Percentiles rank a stretch among this genome's conserved stretches.
Evolutionary conservation across 768 basidiomycete genomes (phyloP).

Genomic region (Auricularia cornea): DNA sequence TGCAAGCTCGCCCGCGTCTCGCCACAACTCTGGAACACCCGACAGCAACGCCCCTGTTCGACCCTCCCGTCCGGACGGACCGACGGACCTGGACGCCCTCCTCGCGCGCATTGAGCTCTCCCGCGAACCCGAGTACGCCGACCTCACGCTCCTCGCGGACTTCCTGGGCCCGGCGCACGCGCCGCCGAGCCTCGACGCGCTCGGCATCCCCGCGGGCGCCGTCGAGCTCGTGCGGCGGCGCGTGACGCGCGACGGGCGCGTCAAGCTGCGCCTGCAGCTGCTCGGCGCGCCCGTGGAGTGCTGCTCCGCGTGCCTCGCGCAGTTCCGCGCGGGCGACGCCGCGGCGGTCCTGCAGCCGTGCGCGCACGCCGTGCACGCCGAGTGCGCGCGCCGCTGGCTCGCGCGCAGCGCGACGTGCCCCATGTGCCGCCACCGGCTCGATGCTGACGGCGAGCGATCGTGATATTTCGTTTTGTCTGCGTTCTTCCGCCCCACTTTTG

Average conservation of each 20-base stretch:
- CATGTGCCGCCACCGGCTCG: conserved; percentile 37
- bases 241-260: conserved; percentile 52
- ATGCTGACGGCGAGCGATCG: not conserved
- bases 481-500: no score
- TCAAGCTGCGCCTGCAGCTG: conserved; percentile 61
- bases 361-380: conserved; percentile 44
- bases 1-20: not conserved
- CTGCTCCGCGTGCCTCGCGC: conserved; percentile 66
- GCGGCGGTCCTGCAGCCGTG: conserved; percentile 32
- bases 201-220: conserved; percentile 19
- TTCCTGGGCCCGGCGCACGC: conserved; percentile 49
- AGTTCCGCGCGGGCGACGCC: conserved; percentile 52
- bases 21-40: not conserved
- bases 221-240: conserved; percentile 54
- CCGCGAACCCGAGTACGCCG: conserved; percentile 33
- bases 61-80: not conserved
- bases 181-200: conserved; percentile 8
- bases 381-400: conserved; percentile 57
- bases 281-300: conserved; percentile 56
- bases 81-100: conserved; percentile 56
- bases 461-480: not conserved
- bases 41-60: not conserved
- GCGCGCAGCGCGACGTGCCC: conserved; percentile 54
- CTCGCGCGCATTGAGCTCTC: conserved; percentile 45
- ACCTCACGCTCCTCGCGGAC: conserved; percentile 50